Evolutionary conservation across 192 early-diverging fungal genomes (phyloP).

Genomic region (Backusella tarrabulga): DNA sequence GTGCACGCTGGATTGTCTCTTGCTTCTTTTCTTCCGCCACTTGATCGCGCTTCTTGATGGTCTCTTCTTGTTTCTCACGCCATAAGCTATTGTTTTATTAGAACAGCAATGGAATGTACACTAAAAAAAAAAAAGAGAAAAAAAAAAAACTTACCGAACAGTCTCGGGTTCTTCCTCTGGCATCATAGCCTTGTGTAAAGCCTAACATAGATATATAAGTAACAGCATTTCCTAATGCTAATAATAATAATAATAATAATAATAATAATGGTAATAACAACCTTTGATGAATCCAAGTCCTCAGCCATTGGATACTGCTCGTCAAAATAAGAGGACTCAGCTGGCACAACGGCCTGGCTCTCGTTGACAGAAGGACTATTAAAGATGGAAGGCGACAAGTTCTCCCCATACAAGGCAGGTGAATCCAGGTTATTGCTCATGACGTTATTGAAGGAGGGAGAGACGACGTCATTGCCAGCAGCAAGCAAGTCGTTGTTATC

Average conservation of each 20-base stretch:
- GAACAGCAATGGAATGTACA: background rate
- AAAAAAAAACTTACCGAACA: slow-evolving; percentile 34
- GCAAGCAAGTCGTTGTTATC: slow-evolving; percentile 1
- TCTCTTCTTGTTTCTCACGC: slow-evolving; percentile 59
- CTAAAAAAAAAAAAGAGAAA: background rate
- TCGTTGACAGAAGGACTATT: background rate
- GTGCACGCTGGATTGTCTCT: slow-evolving; percentile 59
- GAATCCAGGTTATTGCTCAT: background rate
- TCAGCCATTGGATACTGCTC: slow-evolving; percentile 32
- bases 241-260: too few relatives aligned
- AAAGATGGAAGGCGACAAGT: slow-evolving; percentile 6
- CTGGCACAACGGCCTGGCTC: background rate
- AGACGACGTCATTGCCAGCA: background rate
- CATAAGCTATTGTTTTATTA: slow-evolving; percentile 43
- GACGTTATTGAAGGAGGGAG: background rate
- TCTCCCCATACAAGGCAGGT: background rate
- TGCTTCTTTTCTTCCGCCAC: slow-evolving; percentile 48
- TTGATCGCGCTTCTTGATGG: slow-evolving; percentile 60
- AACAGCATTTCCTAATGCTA: background rate
- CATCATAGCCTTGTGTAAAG: slow-evolving; percentile 27
- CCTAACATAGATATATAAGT: slow-evolving; percentile 14
- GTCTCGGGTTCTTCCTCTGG: slow-evolving; percentile 41
- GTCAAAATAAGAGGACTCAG: slow-evolving; percentile 29
- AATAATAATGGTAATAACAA: too few relatives aligned
- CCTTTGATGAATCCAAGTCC: slow-evolving; percentile 38